Conservation (phyloP, 225 moss, liverwort and hornwort genomes). For the Neckera pumila region DNA sequence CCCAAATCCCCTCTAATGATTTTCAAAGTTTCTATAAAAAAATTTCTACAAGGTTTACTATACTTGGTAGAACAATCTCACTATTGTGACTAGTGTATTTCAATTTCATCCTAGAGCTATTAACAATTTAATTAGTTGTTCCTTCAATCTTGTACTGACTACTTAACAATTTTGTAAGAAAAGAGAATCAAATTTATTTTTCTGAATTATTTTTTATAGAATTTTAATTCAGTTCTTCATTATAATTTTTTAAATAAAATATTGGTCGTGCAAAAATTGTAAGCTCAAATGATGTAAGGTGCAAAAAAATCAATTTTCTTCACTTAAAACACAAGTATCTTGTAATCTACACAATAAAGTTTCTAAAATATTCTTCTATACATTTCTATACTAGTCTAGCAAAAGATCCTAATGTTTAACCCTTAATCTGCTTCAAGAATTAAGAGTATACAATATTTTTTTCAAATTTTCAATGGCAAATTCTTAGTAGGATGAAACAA, state of each 20-base stretch:
- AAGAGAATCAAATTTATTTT: not conserved
- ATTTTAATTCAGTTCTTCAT: not conserved
- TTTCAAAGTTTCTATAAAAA: too few species aligned
- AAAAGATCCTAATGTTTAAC: not conserved
- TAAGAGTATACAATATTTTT: too few species aligned
- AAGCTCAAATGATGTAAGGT: not conserved
- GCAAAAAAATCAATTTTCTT: accelerated
- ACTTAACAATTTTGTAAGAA: not conserved
- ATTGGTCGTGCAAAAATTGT: not conserved
- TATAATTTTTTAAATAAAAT: accelerated
- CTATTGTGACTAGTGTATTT: not conserved
- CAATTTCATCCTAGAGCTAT: not conserved
- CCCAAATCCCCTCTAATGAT: too few species aligned
- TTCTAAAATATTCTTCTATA: not conserved
- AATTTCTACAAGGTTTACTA: not conserved
- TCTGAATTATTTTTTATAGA: not conserved
- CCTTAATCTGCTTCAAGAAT: too few species aligned
- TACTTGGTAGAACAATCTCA: not conserved
- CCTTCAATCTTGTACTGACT: not conserved
- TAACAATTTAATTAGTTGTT: not conserved
- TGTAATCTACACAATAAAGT: not conserved
- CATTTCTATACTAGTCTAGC: too few species aligned
- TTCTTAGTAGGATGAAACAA: too few species aligned
- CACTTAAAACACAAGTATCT: not conserved
- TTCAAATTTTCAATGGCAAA: too few species aligned